phyloP scores from a whole-genome alignment of 2,329 filamentous ascomycete genomes.

The Lizonia empirigonia region DNA sequence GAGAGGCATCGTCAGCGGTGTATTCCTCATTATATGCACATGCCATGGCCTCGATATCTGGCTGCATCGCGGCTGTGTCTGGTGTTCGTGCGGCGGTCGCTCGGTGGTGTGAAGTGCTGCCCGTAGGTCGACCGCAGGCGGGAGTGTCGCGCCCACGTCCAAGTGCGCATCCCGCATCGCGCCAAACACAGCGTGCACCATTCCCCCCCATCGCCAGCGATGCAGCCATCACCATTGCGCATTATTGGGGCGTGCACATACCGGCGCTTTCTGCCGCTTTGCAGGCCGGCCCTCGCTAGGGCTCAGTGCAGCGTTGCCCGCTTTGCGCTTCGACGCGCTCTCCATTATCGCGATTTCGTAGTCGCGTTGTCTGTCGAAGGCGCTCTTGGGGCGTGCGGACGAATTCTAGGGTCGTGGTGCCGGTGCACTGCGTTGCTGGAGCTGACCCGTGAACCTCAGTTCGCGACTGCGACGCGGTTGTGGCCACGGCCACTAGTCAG shows the following conservation, averaged over 20 bases:
- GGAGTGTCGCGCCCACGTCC: conserved; percentile 38
- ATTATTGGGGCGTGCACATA: conserved; percentile 52
- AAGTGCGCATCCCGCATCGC: conserved; percentile 38
- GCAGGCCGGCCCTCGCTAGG: conserved; percentile 60
- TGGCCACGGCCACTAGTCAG: background rate
- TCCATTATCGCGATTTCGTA: conserved; percentile 45
- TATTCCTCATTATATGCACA: conserved; percentile 1
- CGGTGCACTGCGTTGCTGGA: conserved; percentile 43
- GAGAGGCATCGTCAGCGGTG: conserved; percentile 35
- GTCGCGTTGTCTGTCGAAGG: conserved; percentile 41
- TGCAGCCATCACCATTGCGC: conserved; percentile 21
- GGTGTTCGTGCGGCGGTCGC: conserved; percentile 22
- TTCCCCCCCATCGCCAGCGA: conserved; percentile 6
- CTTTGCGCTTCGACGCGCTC: conserved; percentile 62
- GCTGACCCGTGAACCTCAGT: conserved; percentile 13
- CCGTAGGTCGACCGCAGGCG: conserved; percentile 40
- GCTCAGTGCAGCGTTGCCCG: conserved; percentile 53
- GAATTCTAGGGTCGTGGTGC: conserved; percentile 29
- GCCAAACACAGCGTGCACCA: conserved; percentile 11
- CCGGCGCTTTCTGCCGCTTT: conserved; percentile 65
- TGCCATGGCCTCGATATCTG: background rate
- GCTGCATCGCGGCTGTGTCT: conserved; percentile 22
- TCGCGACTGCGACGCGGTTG: conserved; percentile 11
- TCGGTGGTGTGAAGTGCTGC: conserved; percentile 35
- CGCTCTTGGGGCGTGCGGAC: conserved; percentile 14